Conservation (phyloP, 176 grass and related monocot species). For the Oryza nivara region DNA sequence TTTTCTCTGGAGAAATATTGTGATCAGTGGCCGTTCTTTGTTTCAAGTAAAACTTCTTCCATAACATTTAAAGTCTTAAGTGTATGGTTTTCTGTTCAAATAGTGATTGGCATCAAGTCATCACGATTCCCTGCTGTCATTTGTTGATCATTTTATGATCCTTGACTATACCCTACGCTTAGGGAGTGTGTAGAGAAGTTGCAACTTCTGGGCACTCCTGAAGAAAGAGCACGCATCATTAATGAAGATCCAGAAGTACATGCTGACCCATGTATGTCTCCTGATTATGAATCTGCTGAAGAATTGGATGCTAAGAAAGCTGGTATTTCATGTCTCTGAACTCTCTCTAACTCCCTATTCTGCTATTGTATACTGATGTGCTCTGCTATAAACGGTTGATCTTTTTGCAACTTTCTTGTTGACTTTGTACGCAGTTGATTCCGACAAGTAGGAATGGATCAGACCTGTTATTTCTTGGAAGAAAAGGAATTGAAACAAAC, state of each 20-base stretch:
- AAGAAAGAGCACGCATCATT: constrained; percentile 74
- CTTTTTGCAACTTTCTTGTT: constrained; percentile 23
- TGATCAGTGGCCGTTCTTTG: constrained; percentile 18
- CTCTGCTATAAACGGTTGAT: constrained; percentile 22
- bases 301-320: constrained; percentile 60
- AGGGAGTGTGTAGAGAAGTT: constrained; percentile 93
- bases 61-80: background rate
- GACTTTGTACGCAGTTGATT: constrained; percentile 52
- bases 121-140: constrained; percentile 6
- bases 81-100: constrained; percentile 13
- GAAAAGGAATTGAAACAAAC: constrained; percentile 41
- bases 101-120: constrained; percentile 13
- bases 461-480: constrained; percentile 46
- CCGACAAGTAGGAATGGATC: constrained; percentile 47
- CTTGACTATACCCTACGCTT: constrained; percentile 84
- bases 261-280: constrained; percentile 78
- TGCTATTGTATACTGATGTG: constrained; percentile 16
- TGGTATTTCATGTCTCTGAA: constrained; percentile 44
- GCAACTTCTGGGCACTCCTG: constrained; percentile 72
- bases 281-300: constrained; percentile 78
- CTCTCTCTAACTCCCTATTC: background rate
- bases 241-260: constrained; percentile 87
- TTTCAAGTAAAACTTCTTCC: constrained; percentile 33
- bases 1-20: background rate
- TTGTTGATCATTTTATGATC: constrained; percentile 41